Percentiles rank a stretch among this genome's conserved stretches.
Evolutionary conservation across 257 asterid species (phyloP).

Genomic region (Scutellaria minor): DNA sequence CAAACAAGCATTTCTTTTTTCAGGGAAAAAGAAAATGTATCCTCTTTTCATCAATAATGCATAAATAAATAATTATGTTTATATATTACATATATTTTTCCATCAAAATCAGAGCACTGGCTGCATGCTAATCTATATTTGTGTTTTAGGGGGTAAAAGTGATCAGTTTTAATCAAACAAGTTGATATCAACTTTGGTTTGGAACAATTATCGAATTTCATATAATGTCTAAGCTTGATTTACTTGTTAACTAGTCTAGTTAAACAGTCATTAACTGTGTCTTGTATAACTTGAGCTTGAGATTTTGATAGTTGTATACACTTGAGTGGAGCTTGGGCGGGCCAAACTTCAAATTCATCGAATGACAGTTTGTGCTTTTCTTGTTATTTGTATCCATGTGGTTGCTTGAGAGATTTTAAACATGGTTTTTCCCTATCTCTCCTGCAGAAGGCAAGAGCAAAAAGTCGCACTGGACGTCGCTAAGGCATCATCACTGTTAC

Average conservation of each 20-base stretch:
- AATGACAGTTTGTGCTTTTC: not conserved
- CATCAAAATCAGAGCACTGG: conserved; percentile 6
- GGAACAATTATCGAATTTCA: not conserved
- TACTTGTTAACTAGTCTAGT: not conserved
- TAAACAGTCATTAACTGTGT: not conserved
- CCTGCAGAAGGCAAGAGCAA: conserved; percentile 75
- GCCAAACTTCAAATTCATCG: not conserved
- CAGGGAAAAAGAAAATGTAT: not conserved
- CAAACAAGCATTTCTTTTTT: not conserved
- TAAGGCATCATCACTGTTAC: conserved; percentile 27
- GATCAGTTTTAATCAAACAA: not conserved
- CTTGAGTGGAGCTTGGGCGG: not conserved
- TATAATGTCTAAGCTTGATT: not conserved
- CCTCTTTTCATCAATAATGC: not conserved
- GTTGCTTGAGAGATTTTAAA: conserved; percentile 1
- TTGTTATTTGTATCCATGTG: not conserved
- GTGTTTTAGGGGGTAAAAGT: not conserved
- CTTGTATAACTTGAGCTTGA: not conserved
- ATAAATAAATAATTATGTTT: too few relatives aligned
- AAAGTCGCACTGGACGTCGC: conserved; percentile 72
- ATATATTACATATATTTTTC: not conserved
- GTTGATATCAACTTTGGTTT: not conserved
- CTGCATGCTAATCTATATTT: conserved; percentile 1
- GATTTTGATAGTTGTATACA: not conserved
- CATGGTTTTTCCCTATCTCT: conserved; percentile 14